A percentile compares a stretch with the other conserved stretches of the same genome.
Conservation (phyloP, 345 rosid genomes). For the Sonneratia alba region DNA sequence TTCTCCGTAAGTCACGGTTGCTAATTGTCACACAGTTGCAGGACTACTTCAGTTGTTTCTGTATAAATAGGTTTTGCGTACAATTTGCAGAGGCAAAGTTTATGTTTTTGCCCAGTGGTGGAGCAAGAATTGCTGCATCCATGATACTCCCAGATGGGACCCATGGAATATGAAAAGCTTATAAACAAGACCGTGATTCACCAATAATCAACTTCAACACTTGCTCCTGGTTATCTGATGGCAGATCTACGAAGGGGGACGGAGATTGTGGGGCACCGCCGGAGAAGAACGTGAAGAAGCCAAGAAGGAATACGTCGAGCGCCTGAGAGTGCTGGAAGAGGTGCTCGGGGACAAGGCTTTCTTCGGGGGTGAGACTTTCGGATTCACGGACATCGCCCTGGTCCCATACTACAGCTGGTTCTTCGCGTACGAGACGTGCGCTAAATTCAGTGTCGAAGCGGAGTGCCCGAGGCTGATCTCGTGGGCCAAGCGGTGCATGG, state of each 20-base stretch:
- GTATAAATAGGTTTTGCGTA: too few relatives aligned
- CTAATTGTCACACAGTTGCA: too few relatives aligned
- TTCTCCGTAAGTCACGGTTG: too few relatives aligned
- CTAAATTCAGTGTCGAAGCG: constrained; percentile 9
- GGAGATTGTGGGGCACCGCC: not conserved
- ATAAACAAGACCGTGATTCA: too few relatives aligned
- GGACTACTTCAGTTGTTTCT: too few relatives aligned
- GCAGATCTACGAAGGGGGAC: constrained; percentile 10
- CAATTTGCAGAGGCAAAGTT: too few relatives aligned
- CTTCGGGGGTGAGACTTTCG: constrained; percentile 14
- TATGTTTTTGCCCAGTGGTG: too few relatives aligned
- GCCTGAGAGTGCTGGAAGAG: constrained; percentile 8
- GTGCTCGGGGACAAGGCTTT: constrained; percentile 21
- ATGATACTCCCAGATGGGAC: too few relatives aligned
- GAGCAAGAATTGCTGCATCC: too few relatives aligned
- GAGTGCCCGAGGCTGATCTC: constrained; percentile 16
- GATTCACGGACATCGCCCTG: constrained; percentile 15
- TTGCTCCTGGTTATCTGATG: too few relatives aligned
- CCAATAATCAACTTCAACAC: too few relatives aligned
- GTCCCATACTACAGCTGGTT: constrained; percentile 16
- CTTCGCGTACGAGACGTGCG: constrained; percentile 7
- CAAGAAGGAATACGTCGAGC: constrained; percentile 11
- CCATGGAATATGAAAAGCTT: too few relatives aligned
- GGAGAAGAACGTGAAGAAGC: constrained; percentile 9
- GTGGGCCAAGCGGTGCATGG: constrained; percentile 20